A percentile compares a stretch with the other conserved stretches of the same genome.
phyloP scores from a whole-genome alignment of 768 basidiomycete genomes.

The Suillus brevipes region DNA sequence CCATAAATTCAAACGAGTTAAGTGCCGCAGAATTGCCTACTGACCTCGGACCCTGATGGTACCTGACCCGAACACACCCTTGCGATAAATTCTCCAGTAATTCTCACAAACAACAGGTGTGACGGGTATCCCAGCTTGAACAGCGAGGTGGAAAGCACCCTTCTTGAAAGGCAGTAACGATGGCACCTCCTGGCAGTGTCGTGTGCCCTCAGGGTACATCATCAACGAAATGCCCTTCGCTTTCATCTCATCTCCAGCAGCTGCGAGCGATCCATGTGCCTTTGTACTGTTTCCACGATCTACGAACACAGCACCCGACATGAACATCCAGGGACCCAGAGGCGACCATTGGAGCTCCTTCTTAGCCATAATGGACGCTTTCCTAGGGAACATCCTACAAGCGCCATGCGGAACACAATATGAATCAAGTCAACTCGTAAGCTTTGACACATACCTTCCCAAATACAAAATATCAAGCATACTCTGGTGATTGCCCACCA shows the following conservation, averaged over 20 bases:
- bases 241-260: constrained; percentile 82
- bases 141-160: constrained; percentile 95
- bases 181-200: constrained; percentile 64
- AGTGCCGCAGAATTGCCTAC: constrained; percentile 11
- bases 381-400: constrained; percentile 75
- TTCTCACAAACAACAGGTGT: constrained; percentile 92
- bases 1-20: background rate
- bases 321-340: constrained; percentile 86
- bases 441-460: constrained; percentile 57
- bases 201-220: constrained; percentile 97
- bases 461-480: constrained; percentile 85
- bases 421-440: constrained; percentile 7
- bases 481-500: constrained; percentile 92
- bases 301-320: constrained; percentile 90
- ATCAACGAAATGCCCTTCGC: constrained; percentile 69
- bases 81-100: constrained; percentile 84
- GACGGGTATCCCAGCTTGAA: constrained; percentile 88
- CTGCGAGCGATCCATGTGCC: constrained; percentile 74
- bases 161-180: constrained; percentile 91
- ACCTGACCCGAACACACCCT: constrained; percentile 74
- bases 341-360: constrained; percentile 84
- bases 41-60: constrained; percentile 76
- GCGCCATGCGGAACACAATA: constrained; percentile 9
- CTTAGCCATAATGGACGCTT: constrained; percentile 90
- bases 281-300: constrained; percentile 77